These are phyloP conservation scores for Kuraishia piskuri DNA, from an alignment of 805 yeast genomes.

Conservation along the genomic window DNA sequence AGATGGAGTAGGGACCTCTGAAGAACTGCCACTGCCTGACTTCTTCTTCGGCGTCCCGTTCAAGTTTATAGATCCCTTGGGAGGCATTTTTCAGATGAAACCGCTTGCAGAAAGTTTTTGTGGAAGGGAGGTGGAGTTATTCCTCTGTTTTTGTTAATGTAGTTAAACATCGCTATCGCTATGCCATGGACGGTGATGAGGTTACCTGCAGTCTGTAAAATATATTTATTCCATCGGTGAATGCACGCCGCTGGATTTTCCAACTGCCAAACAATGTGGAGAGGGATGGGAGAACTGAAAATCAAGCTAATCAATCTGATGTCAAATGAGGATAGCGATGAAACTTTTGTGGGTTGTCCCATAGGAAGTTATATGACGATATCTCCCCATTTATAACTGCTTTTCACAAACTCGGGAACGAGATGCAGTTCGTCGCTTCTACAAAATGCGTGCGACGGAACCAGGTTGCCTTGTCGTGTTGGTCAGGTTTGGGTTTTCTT, in stretches of 20 bases:
- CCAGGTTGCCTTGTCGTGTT: neutral
- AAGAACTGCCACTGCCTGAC: slow-evolving; percentile 1
- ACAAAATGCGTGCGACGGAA: neutral
- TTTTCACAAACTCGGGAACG: neutral
- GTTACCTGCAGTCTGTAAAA: neutral
- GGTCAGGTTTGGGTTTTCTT: neutral
- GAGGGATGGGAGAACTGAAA: too few relatives aligned
- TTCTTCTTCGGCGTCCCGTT: slow-evolving; percentile 15
- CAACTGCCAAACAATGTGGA: neutral
- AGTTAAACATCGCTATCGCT: too few relatives aligned
- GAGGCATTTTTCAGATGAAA: neutral
- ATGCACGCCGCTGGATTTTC: neutral
- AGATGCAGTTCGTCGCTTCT: neutral
- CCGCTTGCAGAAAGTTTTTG: neutral
- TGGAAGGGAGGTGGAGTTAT: too few relatives aligned
- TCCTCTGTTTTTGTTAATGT: too few relatives aligned
- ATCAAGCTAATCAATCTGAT: neutral
- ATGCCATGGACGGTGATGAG: neutral
- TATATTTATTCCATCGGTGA: neutral
- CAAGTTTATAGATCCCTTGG: neutral
- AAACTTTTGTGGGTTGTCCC: too few relatives aligned
- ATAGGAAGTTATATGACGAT: too few relatives aligned
- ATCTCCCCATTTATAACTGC: too few relatives aligned
- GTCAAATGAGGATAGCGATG: too few relatives aligned
- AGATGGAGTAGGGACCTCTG: slow-evolving; percentile 9